Conservation (phyloP, 345 rosid genomes). For the Hibiscus mutabilis region DNA sequence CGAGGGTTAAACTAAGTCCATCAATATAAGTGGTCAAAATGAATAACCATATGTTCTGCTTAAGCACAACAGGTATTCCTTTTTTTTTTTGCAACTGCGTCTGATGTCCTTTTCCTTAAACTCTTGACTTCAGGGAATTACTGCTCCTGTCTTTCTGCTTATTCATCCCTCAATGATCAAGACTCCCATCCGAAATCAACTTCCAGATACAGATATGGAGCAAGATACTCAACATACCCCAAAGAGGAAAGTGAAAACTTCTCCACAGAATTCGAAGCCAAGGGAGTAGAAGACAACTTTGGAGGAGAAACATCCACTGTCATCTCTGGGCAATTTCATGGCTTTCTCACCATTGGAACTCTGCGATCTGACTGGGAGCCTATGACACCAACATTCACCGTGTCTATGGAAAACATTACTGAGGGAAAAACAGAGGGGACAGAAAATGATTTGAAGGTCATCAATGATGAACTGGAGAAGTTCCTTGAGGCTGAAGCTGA, state of each 20-base stretch:
- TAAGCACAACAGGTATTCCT: background rate
- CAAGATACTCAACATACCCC: slow-evolving; percentile 23
- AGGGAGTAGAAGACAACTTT: slow-evolving; percentile 19
- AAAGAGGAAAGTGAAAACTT: slow-evolving; percentile 38
- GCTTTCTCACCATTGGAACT: slow-evolving; percentile 87
- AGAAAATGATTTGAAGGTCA: slow-evolving; percentile 54
- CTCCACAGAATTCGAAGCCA: slow-evolving; percentile 24
- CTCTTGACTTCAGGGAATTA: slow-evolving; percentile 49
- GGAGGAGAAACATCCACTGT: slow-evolving; percentile 28
- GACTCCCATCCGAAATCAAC: slow-evolving; percentile 29
- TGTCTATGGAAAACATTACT: slow-evolving; percentile 34
- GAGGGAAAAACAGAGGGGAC: slow-evolving; percentile 45
- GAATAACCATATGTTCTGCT: background rate
- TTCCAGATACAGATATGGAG: slow-evolving; percentile 34
- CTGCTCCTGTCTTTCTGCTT: slow-evolving; percentile 47
- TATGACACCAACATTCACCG: slow-evolving; percentile 65
- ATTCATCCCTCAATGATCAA: slow-evolving; percentile 41
- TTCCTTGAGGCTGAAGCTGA: slow-evolving; percentile 80
- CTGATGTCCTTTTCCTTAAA: slow-evolving; percentile 13
- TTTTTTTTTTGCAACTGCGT: background rate
- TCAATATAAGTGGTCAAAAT: background rate
- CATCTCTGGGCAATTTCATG: slow-evolving; percentile 57
- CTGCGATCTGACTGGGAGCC: slow-evolving; percentile 64
- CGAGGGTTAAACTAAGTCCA: background rate
- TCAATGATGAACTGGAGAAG: slow-evolving; percentile 59